A percentile compares a stretch with the other conserved stretches of the same genome.
Evolutionary conservation across 116 monocot species (phyloP).

Genomic region (Papilionanthe hybrid): DNA sequence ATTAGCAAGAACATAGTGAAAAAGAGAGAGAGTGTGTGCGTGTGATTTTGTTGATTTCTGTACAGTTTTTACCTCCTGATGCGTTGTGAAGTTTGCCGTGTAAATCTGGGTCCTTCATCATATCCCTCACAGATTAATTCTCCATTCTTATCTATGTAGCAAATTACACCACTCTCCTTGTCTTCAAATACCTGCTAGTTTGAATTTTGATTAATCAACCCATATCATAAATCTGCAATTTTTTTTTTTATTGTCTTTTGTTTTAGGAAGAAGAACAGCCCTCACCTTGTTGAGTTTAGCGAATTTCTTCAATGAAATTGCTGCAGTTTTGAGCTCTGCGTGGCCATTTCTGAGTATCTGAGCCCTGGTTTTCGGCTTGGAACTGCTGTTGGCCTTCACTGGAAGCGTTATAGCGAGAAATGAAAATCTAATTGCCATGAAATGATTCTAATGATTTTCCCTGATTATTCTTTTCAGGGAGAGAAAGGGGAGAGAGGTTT

Average conservation of each 20-base stretch:
- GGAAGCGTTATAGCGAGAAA: not conserved
- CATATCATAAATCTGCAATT: not conserved
- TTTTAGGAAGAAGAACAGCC: not conserved
- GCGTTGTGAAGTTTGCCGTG: not conserved
- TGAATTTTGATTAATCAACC: not conserved
- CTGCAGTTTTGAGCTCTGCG: not conserved
- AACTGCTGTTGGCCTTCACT: slow-evolving; percentile 1
- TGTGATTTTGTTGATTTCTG: not conserved
- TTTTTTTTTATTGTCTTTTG: not conserved
- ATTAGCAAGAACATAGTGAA: not conserved
- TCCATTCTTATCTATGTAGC: slow-evolving; percentile 40
- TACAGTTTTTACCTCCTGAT: not conserved
- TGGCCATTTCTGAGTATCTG: not conserved
- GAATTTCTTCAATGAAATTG: slow-evolving; percentile 2
- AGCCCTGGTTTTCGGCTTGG: not conserved
- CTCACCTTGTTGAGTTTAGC: slow-evolving; percentile 5
- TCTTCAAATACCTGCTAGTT: slow-evolving; percentile 38
- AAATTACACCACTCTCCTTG: slow-evolving; percentile 26
- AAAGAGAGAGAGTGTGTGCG: not conserved
- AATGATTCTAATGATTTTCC: not conserved
- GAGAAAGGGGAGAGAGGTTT: not conserved
- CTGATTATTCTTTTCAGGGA: not conserved
- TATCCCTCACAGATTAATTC: slow-evolving; percentile 59
- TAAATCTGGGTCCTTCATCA: slow-evolving; percentile 47
- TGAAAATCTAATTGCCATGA: not conserved